phyloP scores from a whole-genome alignment of 2,329 filamentous ascomycete genomes.

The Gliomastix tumulicola region DNA sequence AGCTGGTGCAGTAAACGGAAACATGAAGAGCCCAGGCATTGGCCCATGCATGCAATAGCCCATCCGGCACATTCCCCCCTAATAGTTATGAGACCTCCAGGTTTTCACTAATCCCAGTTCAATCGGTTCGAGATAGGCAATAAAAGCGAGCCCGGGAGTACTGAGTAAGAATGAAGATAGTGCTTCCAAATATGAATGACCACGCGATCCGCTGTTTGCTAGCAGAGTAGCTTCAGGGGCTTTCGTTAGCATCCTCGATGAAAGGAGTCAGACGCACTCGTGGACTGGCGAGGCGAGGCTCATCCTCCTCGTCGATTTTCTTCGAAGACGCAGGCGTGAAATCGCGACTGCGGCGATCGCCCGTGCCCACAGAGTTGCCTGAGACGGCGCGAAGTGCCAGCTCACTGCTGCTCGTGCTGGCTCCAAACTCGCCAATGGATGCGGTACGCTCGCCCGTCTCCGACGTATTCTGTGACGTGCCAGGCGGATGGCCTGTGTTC shows the following conservation, averaged over 20 bases:
- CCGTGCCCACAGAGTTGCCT: conserved; percentile 18
- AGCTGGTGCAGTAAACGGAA: too few relatives aligned
- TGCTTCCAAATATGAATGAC: too few relatives aligned
- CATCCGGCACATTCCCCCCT: too few relatives aligned
- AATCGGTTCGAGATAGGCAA: too few relatives aligned
- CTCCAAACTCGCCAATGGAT: conserved; percentile 4
- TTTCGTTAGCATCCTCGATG: background rate
- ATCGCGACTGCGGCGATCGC: conserved; percentile 36
- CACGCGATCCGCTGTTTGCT: too few relatives aligned
- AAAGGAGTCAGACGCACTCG: conserved; percentile 12
- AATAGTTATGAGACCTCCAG: too few relatives aligned
- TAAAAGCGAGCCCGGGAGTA: too few relatives aligned
- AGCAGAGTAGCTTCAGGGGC: too few relatives aligned
- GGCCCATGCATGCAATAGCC: too few relatives aligned
- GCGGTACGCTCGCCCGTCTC: conserved; percentile 6
- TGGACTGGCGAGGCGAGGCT: conserved; percentile 25
- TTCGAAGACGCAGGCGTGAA: conserved; percentile 39
- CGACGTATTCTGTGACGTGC: background rate
- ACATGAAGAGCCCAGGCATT: too few relatives aligned
- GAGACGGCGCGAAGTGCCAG: conserved; percentile 7
- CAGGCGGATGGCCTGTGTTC: conserved; percentile 7
- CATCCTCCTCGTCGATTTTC: conserved; percentile 39
- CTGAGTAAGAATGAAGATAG: too few relatives aligned
- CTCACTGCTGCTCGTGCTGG: background rate
- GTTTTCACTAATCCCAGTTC: too few relatives aligned